Percentiles rank a stretch among this genome's conserved stretches.
Evolutionary conservation across 257 asterid genomes (phyloP).

Genomic region (Leonotis leonurus): DNA sequence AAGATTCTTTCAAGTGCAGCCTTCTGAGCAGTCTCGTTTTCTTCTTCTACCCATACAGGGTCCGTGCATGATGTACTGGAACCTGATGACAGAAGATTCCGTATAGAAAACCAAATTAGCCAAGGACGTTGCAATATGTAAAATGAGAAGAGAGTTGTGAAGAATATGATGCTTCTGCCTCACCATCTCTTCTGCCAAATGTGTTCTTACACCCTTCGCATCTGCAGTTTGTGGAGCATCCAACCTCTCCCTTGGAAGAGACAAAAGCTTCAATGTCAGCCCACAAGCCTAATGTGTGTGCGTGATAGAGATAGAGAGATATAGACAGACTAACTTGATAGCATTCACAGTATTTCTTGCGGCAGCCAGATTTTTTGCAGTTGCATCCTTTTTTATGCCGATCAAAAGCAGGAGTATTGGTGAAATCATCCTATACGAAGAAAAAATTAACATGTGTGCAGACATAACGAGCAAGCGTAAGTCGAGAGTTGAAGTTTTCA

Average conservation of each 20-base stretch:
- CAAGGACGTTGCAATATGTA: background rate
- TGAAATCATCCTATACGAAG: conserved; percentile 34
- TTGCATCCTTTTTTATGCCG: conserved; percentile 69
- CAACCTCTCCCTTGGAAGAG: conserved; percentile 49
- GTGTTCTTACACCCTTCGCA: conserved; percentile 58
- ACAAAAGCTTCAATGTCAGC: conserved; percentile 11
- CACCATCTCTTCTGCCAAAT: conserved; percentile 57
- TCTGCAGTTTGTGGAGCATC: conserved; percentile 63
- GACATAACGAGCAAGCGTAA: background rate
- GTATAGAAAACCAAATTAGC: background rate
- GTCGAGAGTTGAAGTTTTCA: background rate
- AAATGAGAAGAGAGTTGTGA: background rate
- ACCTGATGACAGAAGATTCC: conserved; percentile 31
- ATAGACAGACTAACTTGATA: conserved; percentile 38
- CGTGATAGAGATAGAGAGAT: background rate
- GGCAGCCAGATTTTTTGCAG: conserved; percentile 65
- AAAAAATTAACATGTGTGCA: background rate
- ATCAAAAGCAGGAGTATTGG: conserved; percentile 54
- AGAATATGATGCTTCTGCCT: background rate
- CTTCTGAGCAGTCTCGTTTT: conserved; percentile 29
- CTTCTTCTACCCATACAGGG: conserved; percentile 50
- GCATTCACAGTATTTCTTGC: conserved; percentile 65
- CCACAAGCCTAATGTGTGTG: background rate
- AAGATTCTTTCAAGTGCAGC: conserved; percentile 21
- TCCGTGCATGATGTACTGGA: conserved; percentile 32